These are phyloP conservation scores for Beta macrorhiza DNA, from an alignment of 179 eudicot genomes.

Conservation along the genomic window DNA sequence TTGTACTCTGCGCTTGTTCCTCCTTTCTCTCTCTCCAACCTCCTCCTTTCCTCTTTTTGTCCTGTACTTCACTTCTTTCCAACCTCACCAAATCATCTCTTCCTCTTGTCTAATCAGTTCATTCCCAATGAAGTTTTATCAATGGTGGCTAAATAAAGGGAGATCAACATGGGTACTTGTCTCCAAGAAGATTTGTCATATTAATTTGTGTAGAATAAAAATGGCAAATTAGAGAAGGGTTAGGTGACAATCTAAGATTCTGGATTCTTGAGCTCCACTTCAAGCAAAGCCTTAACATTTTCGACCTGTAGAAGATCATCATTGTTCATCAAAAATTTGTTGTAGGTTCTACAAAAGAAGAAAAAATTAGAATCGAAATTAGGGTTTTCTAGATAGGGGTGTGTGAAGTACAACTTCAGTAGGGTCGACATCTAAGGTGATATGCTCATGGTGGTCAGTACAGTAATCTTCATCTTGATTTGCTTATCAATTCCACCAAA, in stretches of 20 bases:
- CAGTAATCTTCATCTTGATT: conserved; percentile 80
- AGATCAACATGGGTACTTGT: too few relatives aligned
- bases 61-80: too few relatives aligned
- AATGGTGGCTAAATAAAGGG: too few relatives aligned
- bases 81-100: too few relatives aligned
- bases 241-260: background rate
- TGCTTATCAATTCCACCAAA: background rate
- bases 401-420: conserved; percentile 69
- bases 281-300: conserved; percentile 92
- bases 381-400: conserved; percentile 24
- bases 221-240: too few relatives aligned
- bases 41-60: too few relatives aligned
- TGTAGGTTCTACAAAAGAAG: background rate
- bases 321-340: background rate
- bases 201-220: too few relatives aligned
- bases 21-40: too few relatives aligned
- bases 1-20: too few relatives aligned
- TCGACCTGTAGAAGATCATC: conserved; percentile 55
- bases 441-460: conserved; percentile 84
- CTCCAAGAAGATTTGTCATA: too few relatives aligned
- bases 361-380: conserved; percentile 9
- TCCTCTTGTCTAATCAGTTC: too few relatives aligned
- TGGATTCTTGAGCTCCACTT: conserved; percentile 64
- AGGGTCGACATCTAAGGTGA: conserved; percentile 75
- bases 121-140: too few relatives aligned